Base-by-base conservation (phyloP, 768 basidiomycete genomes). In the Macrolepiota albuminosa region DNA sequence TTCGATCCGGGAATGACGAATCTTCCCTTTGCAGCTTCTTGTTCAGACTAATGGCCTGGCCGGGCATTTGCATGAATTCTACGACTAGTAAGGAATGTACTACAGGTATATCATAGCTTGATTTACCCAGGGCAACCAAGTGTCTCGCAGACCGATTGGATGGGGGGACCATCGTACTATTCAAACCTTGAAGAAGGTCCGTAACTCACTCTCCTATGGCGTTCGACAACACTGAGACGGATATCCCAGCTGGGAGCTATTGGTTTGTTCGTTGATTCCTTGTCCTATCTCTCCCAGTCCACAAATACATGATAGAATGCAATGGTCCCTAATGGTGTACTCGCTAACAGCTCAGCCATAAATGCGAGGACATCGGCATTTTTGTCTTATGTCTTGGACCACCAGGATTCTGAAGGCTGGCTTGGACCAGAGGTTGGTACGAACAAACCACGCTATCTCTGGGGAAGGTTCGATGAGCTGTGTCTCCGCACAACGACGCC, bases 371-470 rank as follows among this genome's bases (percentile, higher is more conserved):
- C 81, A 0, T 75, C 76, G 14, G 71, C 72, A 18, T 83, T 83
- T 66, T 69, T 84, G 31, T 71, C 76, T 50, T 82, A 82, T 61
- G 82, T 83, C 7, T 63, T 84, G 16, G 73, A 71, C 56, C 76
- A 82, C 57, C 83, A 83, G 65, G 81, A 82, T 62, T 74, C 76
- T 4, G 78, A 79, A 7, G 83, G 83, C 4, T 83, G 83, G 83
- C 71, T 84, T 31, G 83, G 82, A 3, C 82, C 83, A 4, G 82
- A 83, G 61, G 80, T 81, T 18, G 76, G 76, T 56, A 82, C 80
- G 9, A 77, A 70, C 37, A 82, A 83, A 63, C 81, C 83, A 26
- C 74, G 81, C 8, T 82, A 78, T 16, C 55, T 84, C 5, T 83
- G 82, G 83, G 82, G 82, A 57, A 74, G 81, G 76, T 80, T 14